Base-by-base conservation (phyloP, 805 yeast species). In the Cyberlindnera mycetangii region DNA sequence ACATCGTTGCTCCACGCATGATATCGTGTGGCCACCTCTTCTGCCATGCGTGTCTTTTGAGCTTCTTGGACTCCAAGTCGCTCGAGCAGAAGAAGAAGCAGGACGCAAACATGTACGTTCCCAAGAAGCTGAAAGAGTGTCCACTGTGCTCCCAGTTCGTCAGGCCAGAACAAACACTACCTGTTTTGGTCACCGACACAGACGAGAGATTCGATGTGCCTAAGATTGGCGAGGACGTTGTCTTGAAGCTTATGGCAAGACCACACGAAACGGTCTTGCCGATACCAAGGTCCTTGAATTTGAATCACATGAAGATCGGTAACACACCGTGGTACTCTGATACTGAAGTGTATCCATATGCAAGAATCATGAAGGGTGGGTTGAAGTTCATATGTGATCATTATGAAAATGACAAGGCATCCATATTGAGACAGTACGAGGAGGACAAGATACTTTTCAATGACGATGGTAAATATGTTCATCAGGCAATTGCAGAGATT, bases 1-100 rank as follows among this genome's bases (percentile, higher is more conserved):
- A 81, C 12, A 86, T 93, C 12, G 77, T 85, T 15, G 97, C 97
- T 0, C 97, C 99, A 2, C 71, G 98, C 44, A 95, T 93, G 98
- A 81, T 89, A 22, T 75, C 81, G 11, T 93, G 99, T 68, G 99
- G 99, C 5, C 99, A 93, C 60, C 75, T 89, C 14, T 79, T 93
- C 58, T 93, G 99, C 60, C 72, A 79, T 44, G 79, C 89, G 12
- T 93, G 99, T 62, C 64, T 92, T 24, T 62, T 89, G 44, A 77
- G 89, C 36, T 78, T 86, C 55, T 67, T 88, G 35, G 85, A 78
- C 30, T 79, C 82, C 16, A 70, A 70, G 19, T 58, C 65, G 7
- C 61, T 65, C 5, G 62, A 19, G 14, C 19, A 59, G 20, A 60
- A 61, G 36, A 58, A 65, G 7, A 63, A 68, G 52, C 64, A 17